Conservation (phyloP, 805 yeast genomes). For the Lipomyces lipofer region DNA sequence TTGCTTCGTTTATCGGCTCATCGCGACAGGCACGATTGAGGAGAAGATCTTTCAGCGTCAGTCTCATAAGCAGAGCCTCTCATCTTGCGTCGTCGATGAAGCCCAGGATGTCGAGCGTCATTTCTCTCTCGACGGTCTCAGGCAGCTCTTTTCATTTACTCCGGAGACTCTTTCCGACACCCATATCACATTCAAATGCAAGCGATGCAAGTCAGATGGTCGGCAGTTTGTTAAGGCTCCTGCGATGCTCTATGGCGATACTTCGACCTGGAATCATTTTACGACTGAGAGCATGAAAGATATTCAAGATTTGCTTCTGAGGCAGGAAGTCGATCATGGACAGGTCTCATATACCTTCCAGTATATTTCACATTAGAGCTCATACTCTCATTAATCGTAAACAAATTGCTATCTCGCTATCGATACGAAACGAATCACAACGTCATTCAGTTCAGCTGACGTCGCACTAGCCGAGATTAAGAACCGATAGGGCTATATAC, state of each 20-base stretch:
- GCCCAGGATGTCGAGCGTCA: constrained; percentile 91
- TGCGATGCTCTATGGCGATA: constrained; percentile 95
- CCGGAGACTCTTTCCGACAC: constrained; percentile 78
- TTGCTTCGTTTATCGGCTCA: constrained; percentile 91
- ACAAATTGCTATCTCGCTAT: too few species aligned
- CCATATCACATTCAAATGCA: constrained; percentile 87
- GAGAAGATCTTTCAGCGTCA: constrained; percentile 96
- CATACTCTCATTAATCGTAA: too few species aligned
- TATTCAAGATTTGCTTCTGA: constrained; percentile 75
- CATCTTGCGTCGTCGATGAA: constrained; percentile 96
- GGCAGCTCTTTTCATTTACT: constrained; percentile 71
- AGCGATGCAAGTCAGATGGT: constrained; percentile 62
- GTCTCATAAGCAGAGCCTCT: constrained; percentile 86
- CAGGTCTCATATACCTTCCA: constrained; percentile 88
- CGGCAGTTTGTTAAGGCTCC: constrained; percentile 65
- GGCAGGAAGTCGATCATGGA: constrained; percentile 66
- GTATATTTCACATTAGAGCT: constrained; percentile 71
- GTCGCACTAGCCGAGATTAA: too few species aligned
- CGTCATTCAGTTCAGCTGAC: too few species aligned
- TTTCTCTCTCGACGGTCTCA: constrained; percentile 78
- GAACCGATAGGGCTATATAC: too few species aligned
- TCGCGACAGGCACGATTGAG: constrained; percentile 92
- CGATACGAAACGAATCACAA: too few species aligned
- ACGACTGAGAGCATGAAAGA: constrained; percentile 58
- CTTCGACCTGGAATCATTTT: constrained; percentile 96